Evolutionary conservation across 2,329 filamentous ascomycete species (phyloP).

Genomic region (Lasiodiplodia hormozganensis): DNA sequence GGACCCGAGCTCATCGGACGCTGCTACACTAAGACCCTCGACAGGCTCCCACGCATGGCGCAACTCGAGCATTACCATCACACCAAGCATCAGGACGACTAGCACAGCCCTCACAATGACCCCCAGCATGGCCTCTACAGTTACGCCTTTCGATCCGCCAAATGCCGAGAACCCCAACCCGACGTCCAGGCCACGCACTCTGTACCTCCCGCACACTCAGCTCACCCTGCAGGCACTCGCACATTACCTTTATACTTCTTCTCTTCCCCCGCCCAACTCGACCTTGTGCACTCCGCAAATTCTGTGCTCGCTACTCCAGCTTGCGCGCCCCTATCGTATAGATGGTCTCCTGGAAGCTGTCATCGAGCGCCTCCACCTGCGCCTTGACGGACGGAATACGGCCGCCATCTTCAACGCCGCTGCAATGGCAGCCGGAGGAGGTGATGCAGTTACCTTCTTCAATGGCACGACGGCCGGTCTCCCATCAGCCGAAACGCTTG

Average conservation of each 20-base stretch:
- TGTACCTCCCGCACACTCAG: slow-evolving; percentile 92
- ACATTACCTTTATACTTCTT: slow-evolving; percentile 92
- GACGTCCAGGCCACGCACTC: slow-evolving; percentile 72
- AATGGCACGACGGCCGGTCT: slow-evolving; percentile 35
- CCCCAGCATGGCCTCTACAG: slow-evolving; percentile 47
- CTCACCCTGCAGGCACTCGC: slow-evolving; percentile 89
- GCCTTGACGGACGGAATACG: slow-evolving; percentile 91
- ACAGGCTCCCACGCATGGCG: slow-evolving; percentile 63
- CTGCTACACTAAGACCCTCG: slow-evolving; percentile 74
- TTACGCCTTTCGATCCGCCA: slow-evolving; percentile 56
- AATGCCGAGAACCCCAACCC: slow-evolving; percentile 62
- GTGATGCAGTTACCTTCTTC: slow-evolving; percentile 77
- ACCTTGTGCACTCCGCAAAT: slow-evolving; percentile 92
- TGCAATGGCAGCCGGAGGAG: slow-evolving; percentile 95
- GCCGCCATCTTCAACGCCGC: slow-evolving; percentile 98
- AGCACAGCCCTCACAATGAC: slow-evolving; percentile 48
- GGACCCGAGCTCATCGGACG: slow-evolving; percentile 72
- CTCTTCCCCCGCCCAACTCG: slow-evolving; percentile 77
- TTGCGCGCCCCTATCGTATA: slow-evolving; percentile 90
- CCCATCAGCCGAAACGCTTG: slow-evolving; percentile 16
- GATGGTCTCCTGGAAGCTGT: slow-evolving; percentile 92
- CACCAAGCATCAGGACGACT: slow-evolving; percentile 65
- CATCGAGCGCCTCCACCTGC: slow-evolving; percentile 85
- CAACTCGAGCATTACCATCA: slow-evolving; percentile 87
- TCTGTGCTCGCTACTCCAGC: slow-evolving; percentile 90